phyloP scores from a whole-genome alignment of 345 rosid species.

The Arabidopsis thaliana region TAIR10.1 NC_003071.7:16031501-16032000 shows the following conservation, averaged over 20 bases:
- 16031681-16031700: conserved; percentile 89
- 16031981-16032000: too few relatives aligned
- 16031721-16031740: conserved; percentile 82
- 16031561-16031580: conserved; percentile 94
- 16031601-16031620: conserved; percentile 89
- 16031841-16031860: conserved; percentile 57
- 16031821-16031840: conserved; percentile 79
- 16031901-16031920: not conserved
- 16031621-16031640: conserved; percentile 77
- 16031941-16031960: not conserved
- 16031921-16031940: conserved; percentile 5
- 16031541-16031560: conserved; percentile 79
- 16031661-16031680: conserved; percentile 80
- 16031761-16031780: conserved; percentile 74
- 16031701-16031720: conserved; percentile 70
- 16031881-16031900: not conserved
- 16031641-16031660: conserved; percentile 73
- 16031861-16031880: not conserved
- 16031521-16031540: conserved; percentile 77
- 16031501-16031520: conserved; percentile 91
- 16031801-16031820: conserved; percentile 74
- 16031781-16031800: conserved; percentile 99
- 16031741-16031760: conserved; percentile 89
- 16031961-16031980: not conserved
- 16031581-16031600: conserved; percentile 90